These are phyloP conservation scores for Thelephora aurantiotincta DNA, from an alignment of 768 basidiomycete genomes.

Conservation along the genomic window DNA sequence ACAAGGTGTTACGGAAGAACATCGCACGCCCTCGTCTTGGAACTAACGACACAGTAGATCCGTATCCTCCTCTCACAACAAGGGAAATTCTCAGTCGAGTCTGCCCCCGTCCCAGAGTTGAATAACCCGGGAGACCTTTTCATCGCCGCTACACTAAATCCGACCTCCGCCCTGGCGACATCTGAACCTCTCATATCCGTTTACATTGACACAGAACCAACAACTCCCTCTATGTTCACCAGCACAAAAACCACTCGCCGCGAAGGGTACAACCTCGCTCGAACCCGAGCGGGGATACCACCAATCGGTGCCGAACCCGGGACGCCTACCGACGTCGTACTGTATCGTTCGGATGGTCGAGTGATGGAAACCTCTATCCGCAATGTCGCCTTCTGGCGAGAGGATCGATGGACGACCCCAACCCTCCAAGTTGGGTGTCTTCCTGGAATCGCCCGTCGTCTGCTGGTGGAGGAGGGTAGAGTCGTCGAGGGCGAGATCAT, in stretches of 20 bases:
- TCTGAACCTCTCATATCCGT: conserved; percentile 20
- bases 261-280: conserved; percentile 43
- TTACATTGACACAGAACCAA: conserved; percentile 40
- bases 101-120: conserved; percentile 5
- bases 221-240: conserved; percentile 42
- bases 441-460: conserved; percentile 55
- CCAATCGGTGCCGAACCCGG: conserved; percentile 10
- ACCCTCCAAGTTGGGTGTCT: conserved; percentile 47
- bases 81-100: conserved; percentile 10
- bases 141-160: conserved; percentile 19
- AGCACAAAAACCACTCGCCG: conserved; percentile 61
- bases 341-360: conserved; percentile 36
- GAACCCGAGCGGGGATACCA: conserved; percentile 36
- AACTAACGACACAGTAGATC: conserved; percentile 23
- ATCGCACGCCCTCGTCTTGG: conserved; percentile 13
- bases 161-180: conserved; percentile 19
- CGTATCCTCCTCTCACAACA: conserved; percentile 24
- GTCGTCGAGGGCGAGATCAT: conserved; percentile 36
- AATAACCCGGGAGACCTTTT: conserved; percentile 1
- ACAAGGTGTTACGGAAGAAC: conserved; percentile 4
- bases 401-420: conserved; percentile 52
- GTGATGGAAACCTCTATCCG: conserved; percentile 58
- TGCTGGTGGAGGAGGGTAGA: conserved; percentile 45
- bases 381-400: conserved; percentile 57
- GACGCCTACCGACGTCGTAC: conserved; percentile 38